Conservation (phyloP, 768 basidiomycete species). For the Cystobasidiopsis lactophilus region DNA sequence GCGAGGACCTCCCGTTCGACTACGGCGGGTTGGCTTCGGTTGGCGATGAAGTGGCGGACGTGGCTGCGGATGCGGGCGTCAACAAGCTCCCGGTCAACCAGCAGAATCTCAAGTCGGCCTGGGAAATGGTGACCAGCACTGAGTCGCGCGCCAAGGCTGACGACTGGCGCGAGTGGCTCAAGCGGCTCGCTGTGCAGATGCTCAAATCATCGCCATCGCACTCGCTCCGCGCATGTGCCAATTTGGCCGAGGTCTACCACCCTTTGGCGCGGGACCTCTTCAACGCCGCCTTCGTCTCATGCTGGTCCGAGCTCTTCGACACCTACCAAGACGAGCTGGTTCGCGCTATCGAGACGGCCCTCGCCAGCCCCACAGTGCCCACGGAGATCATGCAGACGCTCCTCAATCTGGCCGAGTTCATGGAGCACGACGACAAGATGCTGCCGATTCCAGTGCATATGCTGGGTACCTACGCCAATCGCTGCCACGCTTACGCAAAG, state of each 20-base stretch:
- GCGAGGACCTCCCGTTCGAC: conserved; percentile 62
- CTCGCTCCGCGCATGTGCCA: conserved; percentile 91
- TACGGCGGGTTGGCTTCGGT: conserved; percentile 37
- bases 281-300: conserved; percentile 94
- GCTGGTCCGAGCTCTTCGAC: conserved; percentile 88
- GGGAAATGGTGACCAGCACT: conserved; percentile 48
- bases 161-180: conserved; percentile 94
- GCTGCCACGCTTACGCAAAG: conserved; percentile 86
- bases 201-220: conserved; percentile 97
- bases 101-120: conserved; percentile 86
- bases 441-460: conserved; percentile 82
- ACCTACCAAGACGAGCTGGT: conserved; percentile 98
- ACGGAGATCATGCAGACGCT: conserved; percentile 75
- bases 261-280: conserved; percentile 84
- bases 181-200: conserved; percentile 71
- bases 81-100: conserved; percentile 85
- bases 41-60: conserved; percentile 18
- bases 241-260: conserved; percentile 68
- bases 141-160: conserved; percentile 30
- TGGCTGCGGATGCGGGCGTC: conserved; percentile 40
- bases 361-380: conserved; percentile 48
- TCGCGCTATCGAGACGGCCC: conserved; percentile 62
- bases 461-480: conserved; percentile 78
- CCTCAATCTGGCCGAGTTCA: conserved; percentile 87
- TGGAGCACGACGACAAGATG: conserved; percentile 95